A percentile compares a stretch with the other conserved stretches of the same genome.
Conservation (phyloP, 345 rosid species). For the Tarenaya hassleriana region DNA sequence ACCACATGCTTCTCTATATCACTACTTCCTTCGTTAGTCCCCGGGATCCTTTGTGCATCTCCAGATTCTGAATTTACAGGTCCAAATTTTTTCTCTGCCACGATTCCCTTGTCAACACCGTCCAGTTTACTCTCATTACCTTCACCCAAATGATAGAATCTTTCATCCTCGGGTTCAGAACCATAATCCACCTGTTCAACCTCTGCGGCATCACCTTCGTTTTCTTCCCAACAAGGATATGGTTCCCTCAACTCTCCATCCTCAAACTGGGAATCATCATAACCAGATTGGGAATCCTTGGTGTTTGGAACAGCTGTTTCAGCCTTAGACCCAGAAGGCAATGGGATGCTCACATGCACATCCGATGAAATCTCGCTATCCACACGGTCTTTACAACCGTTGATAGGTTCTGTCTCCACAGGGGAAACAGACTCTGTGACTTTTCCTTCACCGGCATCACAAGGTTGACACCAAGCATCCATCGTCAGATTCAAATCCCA, state of each 20-base stretch:
- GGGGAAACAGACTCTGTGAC: constrained; percentile 1
- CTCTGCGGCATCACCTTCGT: constrained; percentile 27
- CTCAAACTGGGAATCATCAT: constrained; percentile 56
- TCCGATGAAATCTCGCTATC: constrained; percentile 24
- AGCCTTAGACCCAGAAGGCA: constrained; percentile 1
- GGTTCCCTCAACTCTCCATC: constrained; percentile 62
- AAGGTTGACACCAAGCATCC: constrained; percentile 47
- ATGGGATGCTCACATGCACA: constrained; percentile 4
- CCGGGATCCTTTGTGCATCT: constrained; percentile 11
- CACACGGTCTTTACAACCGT: background rate
- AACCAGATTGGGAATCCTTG: constrained; percentile 42
- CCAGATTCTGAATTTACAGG: constrained; percentile 16
- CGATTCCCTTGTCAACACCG: constrained; percentile 22
- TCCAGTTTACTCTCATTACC: constrained; percentile 32
- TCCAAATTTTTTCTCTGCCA: constrained; percentile 12
- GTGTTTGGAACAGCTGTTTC: constrained; percentile 15
- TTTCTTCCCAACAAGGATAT: constrained; percentile 37
- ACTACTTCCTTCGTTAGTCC: constrained; percentile 27
- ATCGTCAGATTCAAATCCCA: constrained; percentile 48
- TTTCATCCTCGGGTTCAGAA: constrained; percentile 46
- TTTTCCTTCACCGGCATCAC: constrained; percentile 25
- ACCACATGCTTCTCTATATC: constrained; percentile 26
- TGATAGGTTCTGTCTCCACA: constrained; percentile 8
- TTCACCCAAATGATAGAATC: too few relatives aligned
- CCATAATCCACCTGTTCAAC: constrained; percentile 50